A percentile compares a stretch with the other conserved stretches of the same genome.
These are phyloP conservation scores for Yamadazyma takamatsuzukensis DNA, from an alignment of 805 yeast species.

Conservation along the genomic window DNA sequence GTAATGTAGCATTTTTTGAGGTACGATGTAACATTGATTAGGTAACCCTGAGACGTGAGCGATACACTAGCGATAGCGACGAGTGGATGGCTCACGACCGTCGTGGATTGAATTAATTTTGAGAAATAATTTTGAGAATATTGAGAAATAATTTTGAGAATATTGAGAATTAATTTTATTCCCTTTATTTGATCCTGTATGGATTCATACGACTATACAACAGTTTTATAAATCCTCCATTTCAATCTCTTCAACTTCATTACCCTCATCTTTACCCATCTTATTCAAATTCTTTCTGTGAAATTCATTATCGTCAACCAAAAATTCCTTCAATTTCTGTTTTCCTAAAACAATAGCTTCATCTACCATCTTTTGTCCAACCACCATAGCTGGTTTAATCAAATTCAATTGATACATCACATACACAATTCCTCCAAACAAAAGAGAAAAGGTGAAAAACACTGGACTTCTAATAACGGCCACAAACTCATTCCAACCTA, in stretches of 20 bases:
- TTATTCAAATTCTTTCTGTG: constrained; percentile 19
- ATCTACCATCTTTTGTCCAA: constrained; percentile 54
- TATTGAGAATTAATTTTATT: too few species aligned
- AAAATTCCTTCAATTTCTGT: constrained; percentile 53
- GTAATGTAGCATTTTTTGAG: too few species aligned
- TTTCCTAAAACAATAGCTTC: constrained; percentile 58
- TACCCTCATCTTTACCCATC: constrained; percentile 10
- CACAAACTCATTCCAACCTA: constrained; percentile 97
- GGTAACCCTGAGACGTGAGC: too few species aligned
- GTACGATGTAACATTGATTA: too few species aligned
- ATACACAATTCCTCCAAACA: constrained; percentile 59
- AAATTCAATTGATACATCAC: constrained; percentile 67
- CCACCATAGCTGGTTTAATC: constrained; percentile 69
- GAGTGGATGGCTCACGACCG: too few species aligned
- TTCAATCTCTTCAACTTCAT: constrained; percentile 10
- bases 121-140: too few species aligned
- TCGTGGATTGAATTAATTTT: too few species aligned
- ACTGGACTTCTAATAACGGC: constrained; percentile 83
- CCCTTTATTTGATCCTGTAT: too few species aligned
- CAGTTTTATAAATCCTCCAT: constrained; percentile 8
- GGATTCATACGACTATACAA: too few species aligned
- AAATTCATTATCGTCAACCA: constrained; percentile 46
- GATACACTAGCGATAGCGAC: too few species aligned
- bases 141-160: too few species aligned
- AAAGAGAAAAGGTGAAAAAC: constrained; percentile 59